Conservation (phyloP, 805 yeast genomes). For the Hanseniaspora thailandica region DNA sequence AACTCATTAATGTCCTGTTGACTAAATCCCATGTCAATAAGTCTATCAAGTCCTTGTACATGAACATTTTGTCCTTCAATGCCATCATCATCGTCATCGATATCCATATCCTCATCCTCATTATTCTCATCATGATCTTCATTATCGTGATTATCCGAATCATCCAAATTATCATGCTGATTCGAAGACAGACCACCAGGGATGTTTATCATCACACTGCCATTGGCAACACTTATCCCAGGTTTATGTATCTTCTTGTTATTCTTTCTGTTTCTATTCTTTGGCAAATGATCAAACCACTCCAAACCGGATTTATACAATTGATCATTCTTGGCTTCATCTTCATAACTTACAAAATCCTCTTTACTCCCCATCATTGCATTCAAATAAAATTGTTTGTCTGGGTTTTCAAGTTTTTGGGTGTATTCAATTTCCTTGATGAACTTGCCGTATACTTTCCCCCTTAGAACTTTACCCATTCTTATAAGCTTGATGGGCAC, state of each 20-base stretch:
- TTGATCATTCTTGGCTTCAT: constrained; percentile 3
- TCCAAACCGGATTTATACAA: constrained; percentile 1
- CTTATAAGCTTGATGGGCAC: constrained; percentile 23
- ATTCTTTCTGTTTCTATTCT: neutral
- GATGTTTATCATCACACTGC: constrained; percentile 9
- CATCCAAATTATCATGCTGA: neutral
- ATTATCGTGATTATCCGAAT: constrained; percentile 6
- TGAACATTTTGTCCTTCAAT: constrained; percentile 20
- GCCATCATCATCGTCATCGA: constrained; percentile 11
- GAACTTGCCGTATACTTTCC: constrained; percentile 7
- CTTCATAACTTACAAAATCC: neutral
- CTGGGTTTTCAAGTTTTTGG: constrained; percentile 18
- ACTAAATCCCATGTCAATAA: constrained; percentile 72
- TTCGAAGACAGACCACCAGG: constrained; percentile 29
- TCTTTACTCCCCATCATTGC: constrained; percentile 11
- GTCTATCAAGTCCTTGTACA: constrained; percentile 75
- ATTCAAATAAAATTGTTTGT: constrained; percentile 27
- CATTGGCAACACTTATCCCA: neutral
- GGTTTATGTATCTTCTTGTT: neutral
- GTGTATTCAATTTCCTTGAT: neutral
- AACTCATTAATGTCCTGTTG: constrained; percentile 63
- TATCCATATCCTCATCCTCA: constrained; percentile 16
- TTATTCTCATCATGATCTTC: constrained; percentile 13
- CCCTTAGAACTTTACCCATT: constrained; percentile 23
- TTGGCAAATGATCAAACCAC: constrained; percentile 3